Base-by-base conservation (phyloP, 2,329 filamentous ascomycete species). In the Neodidymelliopsis sp. region DNA sequence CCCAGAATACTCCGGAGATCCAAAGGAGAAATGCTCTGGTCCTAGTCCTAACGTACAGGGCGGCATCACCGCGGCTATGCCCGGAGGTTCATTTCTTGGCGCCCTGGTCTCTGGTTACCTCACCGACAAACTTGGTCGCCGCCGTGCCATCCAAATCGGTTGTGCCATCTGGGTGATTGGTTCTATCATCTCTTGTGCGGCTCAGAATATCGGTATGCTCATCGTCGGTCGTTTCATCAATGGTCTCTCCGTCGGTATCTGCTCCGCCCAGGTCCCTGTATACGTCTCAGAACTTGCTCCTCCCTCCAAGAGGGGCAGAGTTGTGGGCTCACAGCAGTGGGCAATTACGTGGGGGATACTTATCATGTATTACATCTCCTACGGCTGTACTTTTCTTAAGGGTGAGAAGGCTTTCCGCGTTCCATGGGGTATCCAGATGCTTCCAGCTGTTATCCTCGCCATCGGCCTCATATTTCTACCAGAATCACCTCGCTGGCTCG, bases 261-360 rank as follows among this genome's bases (percentile, higher is more conserved):
- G 84, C 56, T 86, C 83, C 27, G 83, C 84, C 6, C 84, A 89
- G 60, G 87, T 87, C 2, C 84, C 85, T 3, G 84, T 88, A 23
- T 89, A 88, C 64, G 81, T 88, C 16, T 81, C 84, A 16, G 86
- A 89, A 66, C 77, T 89, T 22, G 83, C 86, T 13, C 81, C 82
- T 35, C 79, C 80, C 2, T 71, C 70, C 24, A 78, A 76, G 60
- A 81, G 86, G 54, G 87, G 86, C 12, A 80, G 84, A 31, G 78
- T 91, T 24, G 86, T 91, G 12, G 84, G 86, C 41, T 81, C 84
- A 31, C 87, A 91, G 68, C 88, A 91, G 69, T 87, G 86, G 77
- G 85, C 87, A 19, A 90, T 91, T 53, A 88, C 88, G 56, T 88
- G 80, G 80, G 85, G 72, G 22, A 72, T 80, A 29, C 29, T 73